phyloP scores from a whole-genome alignment of 176 grass and related monocot genomes.

The Bolboschoenus planiculmis region DNA sequence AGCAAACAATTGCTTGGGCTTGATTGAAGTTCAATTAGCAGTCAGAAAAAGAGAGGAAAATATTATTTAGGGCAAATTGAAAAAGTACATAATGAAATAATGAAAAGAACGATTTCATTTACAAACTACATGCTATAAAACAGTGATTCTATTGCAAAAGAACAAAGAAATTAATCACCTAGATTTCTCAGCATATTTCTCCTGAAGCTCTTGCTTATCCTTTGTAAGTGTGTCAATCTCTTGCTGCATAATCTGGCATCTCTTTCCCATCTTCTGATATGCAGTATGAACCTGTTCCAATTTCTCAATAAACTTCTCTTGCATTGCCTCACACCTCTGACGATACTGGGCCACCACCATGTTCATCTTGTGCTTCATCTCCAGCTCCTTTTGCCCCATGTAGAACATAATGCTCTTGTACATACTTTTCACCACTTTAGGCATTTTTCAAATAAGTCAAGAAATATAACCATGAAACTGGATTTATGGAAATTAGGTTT shows the following conservation, averaged over 20 bases:
- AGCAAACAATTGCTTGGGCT: no score
- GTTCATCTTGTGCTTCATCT: constrained; percentile 90
- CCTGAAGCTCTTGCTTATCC: constrained; percentile 91
- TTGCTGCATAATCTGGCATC: constrained; percentile 80
- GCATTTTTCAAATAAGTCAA: background rate
- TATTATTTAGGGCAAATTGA: background rate
- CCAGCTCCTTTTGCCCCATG: constrained; percentile 83
- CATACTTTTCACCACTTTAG: constrained; percentile 76
- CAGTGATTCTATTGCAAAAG: background rate
- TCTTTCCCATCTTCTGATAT: constrained; percentile 80
- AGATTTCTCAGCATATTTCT: constrained; percentile 91
- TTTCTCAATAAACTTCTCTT: constrained; percentile 80
- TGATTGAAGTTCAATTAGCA: background rate
- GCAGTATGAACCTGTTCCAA: constrained; percentile 64
- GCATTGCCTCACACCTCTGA: constrained; percentile 77
- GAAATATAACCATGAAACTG: background rate
- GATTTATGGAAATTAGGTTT: background rate
- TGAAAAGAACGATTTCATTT: background rate
- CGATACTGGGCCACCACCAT: constrained; percentile 60
- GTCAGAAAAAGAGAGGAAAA: background rate
- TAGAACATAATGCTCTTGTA: constrained; percentile 92
- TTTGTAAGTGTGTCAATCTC: constrained; percentile 70
- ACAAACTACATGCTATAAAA: background rate
- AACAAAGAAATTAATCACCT: constrained; percentile 37
- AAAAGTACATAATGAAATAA: background rate